These are phyloP conservation scores for Corinectria fuckeliana DNA, from an alignment of 2,329 filamentous ascomycete species.

Conservation along the genomic window DNA sequence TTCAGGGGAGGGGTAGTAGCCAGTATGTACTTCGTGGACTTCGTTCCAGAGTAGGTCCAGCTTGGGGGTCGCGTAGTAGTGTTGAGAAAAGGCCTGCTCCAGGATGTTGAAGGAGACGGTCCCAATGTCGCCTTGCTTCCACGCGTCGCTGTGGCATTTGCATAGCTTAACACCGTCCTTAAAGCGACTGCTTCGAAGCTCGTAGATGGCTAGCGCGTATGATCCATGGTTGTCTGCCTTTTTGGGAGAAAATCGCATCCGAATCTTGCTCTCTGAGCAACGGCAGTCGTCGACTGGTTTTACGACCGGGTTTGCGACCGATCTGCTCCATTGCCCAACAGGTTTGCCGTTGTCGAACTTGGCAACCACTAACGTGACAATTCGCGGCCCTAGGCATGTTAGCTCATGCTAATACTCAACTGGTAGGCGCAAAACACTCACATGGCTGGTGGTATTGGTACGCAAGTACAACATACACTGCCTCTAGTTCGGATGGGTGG, in stretches of 20 bases:
- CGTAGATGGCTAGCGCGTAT: slow-evolving; percentile 24
- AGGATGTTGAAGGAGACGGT: slow-evolving; percentile 28
- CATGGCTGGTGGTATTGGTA: neutral
- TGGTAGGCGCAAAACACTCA: neutral
- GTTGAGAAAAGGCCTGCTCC: slow-evolving; percentile 19
- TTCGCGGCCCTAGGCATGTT: neutral
- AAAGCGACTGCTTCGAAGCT: neutral
- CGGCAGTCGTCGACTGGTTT: neutral
- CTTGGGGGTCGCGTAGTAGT: slow-evolving; percentile 15
- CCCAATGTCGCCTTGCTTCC: slow-evolving; percentile 19
- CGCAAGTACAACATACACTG: slow-evolving; percentile 25
- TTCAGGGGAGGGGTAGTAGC: no score
- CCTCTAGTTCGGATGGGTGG: slow-evolving; percentile 28
- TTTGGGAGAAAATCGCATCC: slow-evolving; percentile 1
- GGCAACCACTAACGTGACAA: slow-evolving; percentile 14
- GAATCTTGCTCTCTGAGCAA: neutral
- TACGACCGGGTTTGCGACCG: slow-evolving; percentile 21
- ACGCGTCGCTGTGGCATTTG: slow-evolving; percentile 5
- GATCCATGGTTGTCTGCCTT: slow-evolving; percentile 27
- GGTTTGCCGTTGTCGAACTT: slow-evolving; percentile 18
- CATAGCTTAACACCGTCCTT: neutral
- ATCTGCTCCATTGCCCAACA: slow-evolving; percentile 9
- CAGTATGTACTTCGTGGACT: neutral
- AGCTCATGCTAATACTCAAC: neutral
- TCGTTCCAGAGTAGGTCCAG: slow-evolving; percentile 16